phyloP scores from a whole-genome alignment of 768 basidiomycete species.

The Amanita jacksonii region DNA sequence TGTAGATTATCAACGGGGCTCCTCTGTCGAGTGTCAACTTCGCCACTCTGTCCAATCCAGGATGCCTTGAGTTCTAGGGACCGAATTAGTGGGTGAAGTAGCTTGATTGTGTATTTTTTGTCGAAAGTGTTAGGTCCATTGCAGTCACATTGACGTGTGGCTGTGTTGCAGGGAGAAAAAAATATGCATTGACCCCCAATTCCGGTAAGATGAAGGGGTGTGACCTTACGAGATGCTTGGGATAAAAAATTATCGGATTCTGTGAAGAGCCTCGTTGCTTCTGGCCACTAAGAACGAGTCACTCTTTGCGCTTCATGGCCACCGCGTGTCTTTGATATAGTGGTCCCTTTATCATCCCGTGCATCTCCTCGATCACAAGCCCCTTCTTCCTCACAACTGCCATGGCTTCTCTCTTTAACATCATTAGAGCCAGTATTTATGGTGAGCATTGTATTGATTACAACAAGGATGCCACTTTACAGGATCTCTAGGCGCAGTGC shows the following conservation, averaged over 20 bases:
- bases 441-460: constrained; percentile 29
- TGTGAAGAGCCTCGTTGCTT: constrained; percentile 13
- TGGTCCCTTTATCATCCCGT: constrained; percentile 34
- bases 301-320: constrained; percentile 26
- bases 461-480: too few species aligned
- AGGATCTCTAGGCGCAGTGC: constrained; percentile 57
- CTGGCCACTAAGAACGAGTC: constrained; percentile 12
- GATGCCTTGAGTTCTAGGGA: constrained; percentile 52
- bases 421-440: constrained; percentile 58
- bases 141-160: too few species aligned
- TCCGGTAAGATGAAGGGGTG: too few species aligned
- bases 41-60: constrained; percentile 65
- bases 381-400: constrained; percentile 23
- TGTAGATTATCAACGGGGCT: constrained; percentile 71
- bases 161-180: too few species aligned
- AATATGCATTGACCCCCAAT: too few species aligned
- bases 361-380: constrained; percentile 20
- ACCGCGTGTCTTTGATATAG: constrained; percentile 35
- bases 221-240: not conserved
- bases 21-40: constrained; percentile 58
- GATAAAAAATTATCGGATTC: constrained; percentile 2
- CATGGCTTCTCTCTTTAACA: constrained; percentile 69
- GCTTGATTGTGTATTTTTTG: not conserved
- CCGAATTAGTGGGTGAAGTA: constrained; percentile 36
- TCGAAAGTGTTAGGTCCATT: too few species aligned